These are phyloP conservation scores for Rubia occidens DNA, from an alignment of 305 asterid genomes.

Conservation along the genomic window DNA sequence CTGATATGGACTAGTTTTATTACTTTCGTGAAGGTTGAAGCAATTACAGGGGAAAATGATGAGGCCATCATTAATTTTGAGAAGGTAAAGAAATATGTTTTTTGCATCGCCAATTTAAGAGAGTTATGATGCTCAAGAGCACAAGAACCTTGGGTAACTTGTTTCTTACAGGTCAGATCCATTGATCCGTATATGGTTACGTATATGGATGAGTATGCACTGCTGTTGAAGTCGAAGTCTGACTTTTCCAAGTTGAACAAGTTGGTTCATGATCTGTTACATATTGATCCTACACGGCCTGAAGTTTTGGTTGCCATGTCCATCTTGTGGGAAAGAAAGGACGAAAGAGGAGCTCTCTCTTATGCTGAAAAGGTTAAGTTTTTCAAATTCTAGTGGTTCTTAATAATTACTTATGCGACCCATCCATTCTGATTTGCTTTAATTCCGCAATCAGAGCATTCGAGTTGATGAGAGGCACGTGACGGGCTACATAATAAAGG, in stretches of 20 bases:
- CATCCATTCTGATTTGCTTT: slow-evolving; percentile 19
- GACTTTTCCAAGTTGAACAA: slow-evolving; percentile 69
- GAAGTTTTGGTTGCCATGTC: slow-evolving; percentile 92
- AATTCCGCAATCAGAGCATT: slow-evolving; percentile 53
- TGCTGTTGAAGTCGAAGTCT: slow-evolving; percentile 81
- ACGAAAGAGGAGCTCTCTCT: slow-evolving; percentile 75
- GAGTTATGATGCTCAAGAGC: neutral
- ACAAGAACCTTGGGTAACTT: slow-evolving; percentile 7
- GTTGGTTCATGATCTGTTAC: slow-evolving; percentile 74
- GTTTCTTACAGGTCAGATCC: slow-evolving; percentile 61
- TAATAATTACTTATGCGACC: slow-evolving; percentile 8
- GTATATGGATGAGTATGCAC: slow-evolving; percentile 97
- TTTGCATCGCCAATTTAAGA: neutral
- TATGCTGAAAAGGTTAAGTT: slow-evolving; percentile 72
- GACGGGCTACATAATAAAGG: slow-evolving; percentile 90
- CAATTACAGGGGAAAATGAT: slow-evolving; percentile 71
- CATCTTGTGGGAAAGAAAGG: slow-evolving; percentile 90
- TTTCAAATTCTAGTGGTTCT: slow-evolving; percentile 18
- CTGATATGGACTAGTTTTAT: neutral
- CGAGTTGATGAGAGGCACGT: slow-evolving; percentile 90
- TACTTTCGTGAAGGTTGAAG: slow-evolving; percentile 54
- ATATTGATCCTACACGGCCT: slow-evolving; percentile 76
- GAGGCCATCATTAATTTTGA: slow-evolving; percentile 90
- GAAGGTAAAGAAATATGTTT: slow-evolving; percentile 25
- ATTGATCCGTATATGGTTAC: slow-evolving; percentile 76